These are phyloP conservation scores for Claviceps cyperi DNA, from an alignment of 2,329 filamentous ascomycete species.

Conservation along the genomic window DNA sequence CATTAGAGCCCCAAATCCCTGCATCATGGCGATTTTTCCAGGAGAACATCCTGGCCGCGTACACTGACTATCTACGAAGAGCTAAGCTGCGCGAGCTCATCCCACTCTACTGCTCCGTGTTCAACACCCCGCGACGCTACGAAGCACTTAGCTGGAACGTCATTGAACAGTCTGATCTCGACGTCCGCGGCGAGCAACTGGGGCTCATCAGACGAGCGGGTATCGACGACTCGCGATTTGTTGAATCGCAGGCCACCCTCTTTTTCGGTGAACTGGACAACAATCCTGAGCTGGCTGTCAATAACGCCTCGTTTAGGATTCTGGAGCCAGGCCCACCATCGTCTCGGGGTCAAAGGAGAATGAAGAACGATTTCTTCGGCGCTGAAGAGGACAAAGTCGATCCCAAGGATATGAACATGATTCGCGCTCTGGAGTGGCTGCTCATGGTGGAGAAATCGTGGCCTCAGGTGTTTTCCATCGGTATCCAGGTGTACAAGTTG, in stretches of 20 bases:
- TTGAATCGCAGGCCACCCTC: slow-evolving; percentile 50
- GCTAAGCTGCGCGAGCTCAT: slow-evolving; percentile 63
- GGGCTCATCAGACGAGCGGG: slow-evolving; percentile 60
- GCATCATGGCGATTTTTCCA: slow-evolving; percentile 30
- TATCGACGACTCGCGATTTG: slow-evolving; percentile 58
- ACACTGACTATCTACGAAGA: slow-evolving; percentile 65
- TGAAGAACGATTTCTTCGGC: slow-evolving; percentile 58
- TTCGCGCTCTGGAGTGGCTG: slow-evolving; percentile 76
- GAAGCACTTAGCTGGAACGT: slow-evolving; percentile 63
- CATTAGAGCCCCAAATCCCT: slow-evolving; percentile 6
- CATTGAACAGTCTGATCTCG: slow-evolving; percentile 52
- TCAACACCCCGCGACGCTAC: slow-evolving; percentile 50
- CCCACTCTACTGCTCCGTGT: slow-evolving; percentile 74
- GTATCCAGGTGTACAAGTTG: slow-evolving; percentile 63
- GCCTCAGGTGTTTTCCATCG: slow-evolving; percentile 52
- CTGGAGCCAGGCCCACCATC: slow-evolving; percentile 25
- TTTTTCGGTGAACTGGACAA: slow-evolving; percentile 34
- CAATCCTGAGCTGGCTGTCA: slow-evolving; percentile 17
- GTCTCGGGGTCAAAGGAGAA: slow-evolving; percentile 42
- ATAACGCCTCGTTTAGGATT: slow-evolving; percentile 34
- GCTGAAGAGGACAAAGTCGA: slow-evolving; percentile 39
- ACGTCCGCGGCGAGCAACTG: slow-evolving; percentile 54
- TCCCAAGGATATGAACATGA: slow-evolving; percentile 53
- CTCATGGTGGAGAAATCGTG: slow-evolving; percentile 58
- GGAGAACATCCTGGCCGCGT: slow-evolving; percentile 67